These are phyloP conservation scores for Tetradesmus obliquus DNA, from an alignment of 139 green algal species.

Conservation along the genomic window DNA sequence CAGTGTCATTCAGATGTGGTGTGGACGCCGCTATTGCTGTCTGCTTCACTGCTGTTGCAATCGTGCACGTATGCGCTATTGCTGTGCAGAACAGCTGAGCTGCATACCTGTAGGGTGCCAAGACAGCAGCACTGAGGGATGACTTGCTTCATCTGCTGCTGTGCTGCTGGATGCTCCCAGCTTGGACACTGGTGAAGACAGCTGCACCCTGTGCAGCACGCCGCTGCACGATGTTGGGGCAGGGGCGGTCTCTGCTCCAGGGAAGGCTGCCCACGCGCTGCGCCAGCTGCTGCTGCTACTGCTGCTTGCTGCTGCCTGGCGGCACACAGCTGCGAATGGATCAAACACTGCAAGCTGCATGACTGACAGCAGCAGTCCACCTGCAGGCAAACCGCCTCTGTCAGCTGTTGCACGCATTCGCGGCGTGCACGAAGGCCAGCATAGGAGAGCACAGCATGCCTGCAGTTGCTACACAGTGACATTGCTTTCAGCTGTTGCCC, in stretches of 20 bases:
- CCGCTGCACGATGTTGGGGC: not conserved
- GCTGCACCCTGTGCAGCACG: not conserved
- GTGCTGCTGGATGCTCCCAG: not conserved
- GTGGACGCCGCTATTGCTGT: no score
- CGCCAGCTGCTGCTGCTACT: not conserved
- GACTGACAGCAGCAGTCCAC: not conserved
- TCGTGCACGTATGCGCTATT: not conserved
- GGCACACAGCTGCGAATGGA: not conserved
- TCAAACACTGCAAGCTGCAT: not conserved
- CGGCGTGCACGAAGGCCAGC: not conserved
- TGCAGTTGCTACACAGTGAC: not conserved
- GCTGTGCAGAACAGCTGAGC: not conserved
- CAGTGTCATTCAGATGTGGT: no score
- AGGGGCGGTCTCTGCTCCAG: not conserved
- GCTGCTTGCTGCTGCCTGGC: not conserved
- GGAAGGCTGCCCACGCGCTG: not conserved
- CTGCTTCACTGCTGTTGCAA: no score
- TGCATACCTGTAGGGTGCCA: constrained; percentile 5
- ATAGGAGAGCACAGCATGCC: not conserved
- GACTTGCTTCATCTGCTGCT: not conserved
- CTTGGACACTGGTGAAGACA: not conserved
- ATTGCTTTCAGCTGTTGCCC: not conserved
- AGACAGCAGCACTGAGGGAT: not conserved
- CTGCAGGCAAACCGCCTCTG: not conserved
- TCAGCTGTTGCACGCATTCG: not conserved